Evolutionary conservation across 176 grass and related monocot genomes (phyloP).

Genomic region (Hsuehochloa calcarea): DNA sequence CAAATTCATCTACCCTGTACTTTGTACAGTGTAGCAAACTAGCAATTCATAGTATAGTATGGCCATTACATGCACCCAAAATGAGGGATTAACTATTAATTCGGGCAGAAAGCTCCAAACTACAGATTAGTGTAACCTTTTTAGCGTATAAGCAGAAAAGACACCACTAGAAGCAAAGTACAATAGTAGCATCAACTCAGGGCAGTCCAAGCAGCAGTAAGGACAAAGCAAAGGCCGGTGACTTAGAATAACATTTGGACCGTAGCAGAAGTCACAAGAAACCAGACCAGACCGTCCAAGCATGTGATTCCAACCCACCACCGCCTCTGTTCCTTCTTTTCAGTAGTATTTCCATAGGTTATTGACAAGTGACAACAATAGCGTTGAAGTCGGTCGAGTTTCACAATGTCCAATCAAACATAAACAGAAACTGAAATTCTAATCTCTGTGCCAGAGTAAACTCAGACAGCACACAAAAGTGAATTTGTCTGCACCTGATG

Average conservation of each 20-base stretch:
- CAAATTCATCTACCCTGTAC: not conserved
- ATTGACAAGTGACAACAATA: constrained; percentile 18
- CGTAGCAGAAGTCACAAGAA: constrained; percentile 28
- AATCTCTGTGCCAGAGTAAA: not conserved
- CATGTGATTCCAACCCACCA: constrained; percentile 48
- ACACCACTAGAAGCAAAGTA: constrained; percentile 36
- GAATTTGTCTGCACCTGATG: not conserved
- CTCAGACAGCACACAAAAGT: not conserved
- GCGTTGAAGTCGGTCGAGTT: not conserved
- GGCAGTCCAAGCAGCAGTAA: not conserved
- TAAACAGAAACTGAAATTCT: not conserved
- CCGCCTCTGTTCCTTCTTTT: not conserved
- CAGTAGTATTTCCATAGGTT: not conserved
- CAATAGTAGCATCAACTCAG: constrained; percentile 20
- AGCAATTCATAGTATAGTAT: not conserved
- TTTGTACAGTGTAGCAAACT: not conserved
- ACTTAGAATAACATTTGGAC: not conserved
- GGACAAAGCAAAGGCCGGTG: constrained; percentile 41
- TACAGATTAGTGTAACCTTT: not conserved
- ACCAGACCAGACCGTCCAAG: constrained; percentile 27
- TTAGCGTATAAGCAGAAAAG: constrained; percentile 17
- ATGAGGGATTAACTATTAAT: not conserved
- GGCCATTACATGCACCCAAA: not conserved
- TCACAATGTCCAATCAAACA: not conserved
- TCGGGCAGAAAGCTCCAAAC: constrained; percentile 32